A percentile compares a stretch with the other conserved stretches of the same genome.
Conservation (phyloP, 116 monocot species). For the Iris pallida region DNA sequence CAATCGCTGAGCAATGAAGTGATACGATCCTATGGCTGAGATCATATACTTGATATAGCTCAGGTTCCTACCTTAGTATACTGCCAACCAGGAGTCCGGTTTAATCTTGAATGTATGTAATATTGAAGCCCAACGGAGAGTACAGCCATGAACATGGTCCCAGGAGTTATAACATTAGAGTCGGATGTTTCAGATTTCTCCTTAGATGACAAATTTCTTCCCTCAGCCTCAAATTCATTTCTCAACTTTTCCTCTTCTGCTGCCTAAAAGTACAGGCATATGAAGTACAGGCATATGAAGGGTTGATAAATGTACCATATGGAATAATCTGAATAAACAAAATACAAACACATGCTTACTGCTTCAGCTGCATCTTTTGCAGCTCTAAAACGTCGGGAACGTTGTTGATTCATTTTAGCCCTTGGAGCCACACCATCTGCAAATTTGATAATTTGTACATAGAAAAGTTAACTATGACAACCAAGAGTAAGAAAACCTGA, state of each 20-base stretch:
- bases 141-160: constrained; percentile 80
- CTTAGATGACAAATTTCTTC: constrained; percentile 34
- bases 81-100: constrained; percentile 64
- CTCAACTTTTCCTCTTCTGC: constrained; percentile 76
- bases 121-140: constrained; percentile 88
- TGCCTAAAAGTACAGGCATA: constrained; percentile 28
- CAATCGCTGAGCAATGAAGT: constrained; percentile 35
- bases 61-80: constrained; percentile 60
- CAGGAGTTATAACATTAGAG: constrained; percentile 98
- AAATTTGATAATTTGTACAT: neutral
- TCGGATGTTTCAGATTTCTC: constrained; percentile 60
- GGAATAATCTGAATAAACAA: neutral
- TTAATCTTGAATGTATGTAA: constrained; percentile 73
- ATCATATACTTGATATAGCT: constrained; percentile 23
- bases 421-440: constrained; percentile 99
- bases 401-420: constrained; percentile 99
- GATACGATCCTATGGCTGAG: constrained; percentile 24
- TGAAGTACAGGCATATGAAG: neutral
- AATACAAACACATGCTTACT: constrained; percentile 26
- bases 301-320: constrained; percentile 3
- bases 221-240: constrained; percentile 59
- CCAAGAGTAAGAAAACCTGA: neutral
- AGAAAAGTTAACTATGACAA: constrained; percentile 1
- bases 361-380: constrained; percentile 92
- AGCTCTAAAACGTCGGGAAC: constrained; percentile 87